Percentiles rank a stretch among this genome's conserved stretches.
Conservation (phyloP, 2,329 filamentous ascomycete genomes). For the Lecanoromycetidae sp. region DNA sequence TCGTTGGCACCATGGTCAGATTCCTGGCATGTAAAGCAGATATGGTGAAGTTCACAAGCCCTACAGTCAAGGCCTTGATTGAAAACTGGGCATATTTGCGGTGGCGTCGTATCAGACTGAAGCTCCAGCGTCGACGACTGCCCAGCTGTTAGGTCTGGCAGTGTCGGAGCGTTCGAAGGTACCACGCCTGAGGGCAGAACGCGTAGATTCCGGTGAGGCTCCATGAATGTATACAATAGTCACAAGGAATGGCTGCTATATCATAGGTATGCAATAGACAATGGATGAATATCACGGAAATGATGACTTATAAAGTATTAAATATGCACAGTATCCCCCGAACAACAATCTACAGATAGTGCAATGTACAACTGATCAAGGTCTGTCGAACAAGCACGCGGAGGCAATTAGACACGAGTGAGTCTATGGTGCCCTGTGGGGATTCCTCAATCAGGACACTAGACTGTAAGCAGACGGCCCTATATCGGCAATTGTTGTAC, state of each 20-base stretch:
- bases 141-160: background rate
- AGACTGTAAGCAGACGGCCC: background rate
- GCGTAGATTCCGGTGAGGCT: slow-evolving; percentile 11
- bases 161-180: slow-evolving; percentile 17
- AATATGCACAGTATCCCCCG: slow-evolving; percentile 11
- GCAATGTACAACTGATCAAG: slow-evolving; percentile 4
- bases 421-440: slow-evolving; percentile 1
- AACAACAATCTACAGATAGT: background rate
- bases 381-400: background rate
- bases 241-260: slow-evolving; percentile 12
- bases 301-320: slow-evolving; percentile 6
- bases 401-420: slow-evolving; percentile 15
- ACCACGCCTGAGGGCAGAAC: too few relatives aligned
- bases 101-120: background rate
- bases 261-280: slow-evolving; percentile 12
- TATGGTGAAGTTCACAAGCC: background rate
- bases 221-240: slow-evolving; percentile 14
- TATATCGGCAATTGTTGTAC: slow-evolving; percentile 5
- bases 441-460: slow-evolving; percentile 6
- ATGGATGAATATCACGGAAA: slow-evolving; percentile 3
- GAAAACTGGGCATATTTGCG: slow-evolving; percentile 3
- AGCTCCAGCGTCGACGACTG: background rate
- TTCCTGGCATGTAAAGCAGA: slow-evolving; percentile 5
- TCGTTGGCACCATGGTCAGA: slow-evolving; percentile 6
- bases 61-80: slow-evolving; percentile 6